Conservation (phyloP, 2,329 filamentous ascomycete species). For the Dryadomyces sulphureus region DNA sequence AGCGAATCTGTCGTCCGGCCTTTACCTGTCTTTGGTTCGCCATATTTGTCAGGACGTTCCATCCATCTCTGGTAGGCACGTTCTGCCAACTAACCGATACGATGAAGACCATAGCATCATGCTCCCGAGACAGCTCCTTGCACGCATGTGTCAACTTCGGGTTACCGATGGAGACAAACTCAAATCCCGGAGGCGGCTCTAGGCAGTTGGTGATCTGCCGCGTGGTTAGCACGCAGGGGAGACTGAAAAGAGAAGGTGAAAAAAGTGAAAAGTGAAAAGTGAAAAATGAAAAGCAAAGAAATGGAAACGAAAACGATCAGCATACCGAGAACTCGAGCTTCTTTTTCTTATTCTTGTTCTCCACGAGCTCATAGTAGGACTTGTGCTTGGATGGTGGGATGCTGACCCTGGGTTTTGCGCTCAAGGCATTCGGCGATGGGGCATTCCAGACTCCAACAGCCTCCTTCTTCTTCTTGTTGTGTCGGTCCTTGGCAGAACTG, state of each 20-base stretch:
- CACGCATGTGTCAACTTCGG: slow-evolving; percentile 44
- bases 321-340: slow-evolving; percentile 48
- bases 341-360: slow-evolving; percentile 50
- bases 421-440: slow-evolving; percentile 8
- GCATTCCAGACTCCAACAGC: background rate
- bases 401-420: slow-evolving; percentile 16
- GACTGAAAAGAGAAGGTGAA: too few relatives aligned
- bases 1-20: slow-evolving; percentile 13
- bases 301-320: background rate
- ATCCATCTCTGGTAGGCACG: background rate
- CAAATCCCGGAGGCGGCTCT: slow-evolving; percentile 43
- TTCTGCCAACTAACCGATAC: slow-evolving; percentile 36
- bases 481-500: background rate
- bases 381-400: slow-evolving; percentile 42
- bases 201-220: slow-evolving; percentile 36
- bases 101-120: slow-evolving; percentile 50
- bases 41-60: too few relatives aligned
- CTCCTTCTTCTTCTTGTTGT: background rate
- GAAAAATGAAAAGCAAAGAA: slow-evolving; percentile 5
- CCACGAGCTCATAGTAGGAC: slow-evolving; percentile 48
- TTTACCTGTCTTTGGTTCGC: background rate
- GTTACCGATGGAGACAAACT: slow-evolving; percentile 48
- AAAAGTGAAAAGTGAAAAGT: background rate
- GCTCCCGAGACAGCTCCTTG: slow-evolving; percentile 49
- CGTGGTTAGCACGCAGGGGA: too few relatives aligned